phyloP scores from a whole-genome alignment of 371 early-diverging fungal species.

The Umbelopsis sp. region DNA sequence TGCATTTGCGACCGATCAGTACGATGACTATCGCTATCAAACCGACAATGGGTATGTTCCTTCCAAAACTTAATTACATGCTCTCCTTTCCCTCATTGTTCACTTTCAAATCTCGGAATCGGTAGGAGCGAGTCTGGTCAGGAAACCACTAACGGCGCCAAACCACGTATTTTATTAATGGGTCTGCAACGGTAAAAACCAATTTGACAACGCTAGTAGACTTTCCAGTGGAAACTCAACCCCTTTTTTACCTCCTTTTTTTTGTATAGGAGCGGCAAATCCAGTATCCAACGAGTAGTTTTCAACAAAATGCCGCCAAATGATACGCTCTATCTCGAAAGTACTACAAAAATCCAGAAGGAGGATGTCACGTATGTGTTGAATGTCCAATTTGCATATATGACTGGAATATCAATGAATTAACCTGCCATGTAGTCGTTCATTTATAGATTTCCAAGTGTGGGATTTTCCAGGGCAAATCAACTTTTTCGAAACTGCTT shows the following conservation, averaged over 20 bases:
- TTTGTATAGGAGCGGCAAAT: slow-evolving; percentile 85
- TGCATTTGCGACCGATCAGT: slow-evolving; percentile 2
- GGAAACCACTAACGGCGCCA: slow-evolving; percentile 40
- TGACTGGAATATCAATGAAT: background rate
- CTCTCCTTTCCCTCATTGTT: background rate
- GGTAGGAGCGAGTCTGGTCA: slow-evolving; percentile 41
- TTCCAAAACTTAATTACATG: background rate
- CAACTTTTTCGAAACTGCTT: slow-evolving; percentile 79
- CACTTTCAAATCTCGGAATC: background rate
- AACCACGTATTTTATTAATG: slow-evolving; percentile 71
- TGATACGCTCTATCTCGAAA: slow-evolving; percentile 90
- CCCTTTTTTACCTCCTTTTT: background rate
- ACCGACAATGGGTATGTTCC: slow-evolving; percentile 7
- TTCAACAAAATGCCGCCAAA: slow-evolving; percentile 92
- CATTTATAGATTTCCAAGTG: slow-evolving; percentile 87
- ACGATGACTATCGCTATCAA: slow-evolving; percentile 14
- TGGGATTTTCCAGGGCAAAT: slow-evolving; percentile 96
- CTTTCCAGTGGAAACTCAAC: slow-evolving; percentile 4
- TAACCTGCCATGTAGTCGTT: slow-evolving; percentile 48
- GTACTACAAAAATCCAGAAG: slow-evolving; percentile 80
- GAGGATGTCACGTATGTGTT: slow-evolving; percentile 71
- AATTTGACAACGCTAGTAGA: background rate
- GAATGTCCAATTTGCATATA: too few species aligned
- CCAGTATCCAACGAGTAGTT: slow-evolving; percentile 89
- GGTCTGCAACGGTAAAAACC: slow-evolving; percentile 62